Conservation (phyloP, 768 basidiomycete species). For the Macrolepiota dolichaula region DNA sequence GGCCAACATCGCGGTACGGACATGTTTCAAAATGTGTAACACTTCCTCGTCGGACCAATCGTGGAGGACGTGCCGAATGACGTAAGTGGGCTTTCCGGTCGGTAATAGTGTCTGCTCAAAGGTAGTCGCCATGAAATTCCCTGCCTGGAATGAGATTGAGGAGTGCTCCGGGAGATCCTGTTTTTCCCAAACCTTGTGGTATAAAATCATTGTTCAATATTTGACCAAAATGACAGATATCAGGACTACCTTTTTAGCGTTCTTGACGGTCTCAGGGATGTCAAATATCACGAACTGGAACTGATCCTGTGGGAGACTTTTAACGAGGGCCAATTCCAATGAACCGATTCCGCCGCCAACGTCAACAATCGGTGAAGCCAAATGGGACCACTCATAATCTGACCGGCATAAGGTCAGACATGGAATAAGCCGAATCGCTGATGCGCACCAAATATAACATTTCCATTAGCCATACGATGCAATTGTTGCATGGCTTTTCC, state of each 20-base stretch:
- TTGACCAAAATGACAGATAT: neutral
- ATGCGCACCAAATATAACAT: neutral
- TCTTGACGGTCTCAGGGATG: neutral
- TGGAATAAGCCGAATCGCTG: neutral
- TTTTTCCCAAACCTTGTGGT: neutral
- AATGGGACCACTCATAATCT: slow-evolving; percentile 5
- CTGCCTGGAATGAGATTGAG: neutral
- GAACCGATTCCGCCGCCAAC: slow-evolving; percentile 7
- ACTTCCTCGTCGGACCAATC: slow-evolving; percentile 6
- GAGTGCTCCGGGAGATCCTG: neutral
- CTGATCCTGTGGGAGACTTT: neutral
- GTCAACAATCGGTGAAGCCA: neutral
- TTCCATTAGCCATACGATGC: slow-evolving; percentile 3
- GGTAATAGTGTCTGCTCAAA: neutral
- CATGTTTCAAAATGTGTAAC: slow-evolving; percentile 2
- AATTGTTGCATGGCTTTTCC: slow-evolving; percentile 9
- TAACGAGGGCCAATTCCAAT: neutral
- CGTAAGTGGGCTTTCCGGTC: slow-evolving; percentile 3
- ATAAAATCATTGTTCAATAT: neutral
- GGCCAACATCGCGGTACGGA: neutral
- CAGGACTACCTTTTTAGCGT: neutral
- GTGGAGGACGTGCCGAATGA: slow-evolving; percentile 8
- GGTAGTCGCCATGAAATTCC: neutral
- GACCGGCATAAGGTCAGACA: neutral
- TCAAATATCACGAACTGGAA: slow-evolving; percentile 3